These are phyloP conservation scores for Verticillium zaregamsianum DNA, from an alignment of 2,329 filamentous ascomycete species.

Conservation along the genomic window DNA sequence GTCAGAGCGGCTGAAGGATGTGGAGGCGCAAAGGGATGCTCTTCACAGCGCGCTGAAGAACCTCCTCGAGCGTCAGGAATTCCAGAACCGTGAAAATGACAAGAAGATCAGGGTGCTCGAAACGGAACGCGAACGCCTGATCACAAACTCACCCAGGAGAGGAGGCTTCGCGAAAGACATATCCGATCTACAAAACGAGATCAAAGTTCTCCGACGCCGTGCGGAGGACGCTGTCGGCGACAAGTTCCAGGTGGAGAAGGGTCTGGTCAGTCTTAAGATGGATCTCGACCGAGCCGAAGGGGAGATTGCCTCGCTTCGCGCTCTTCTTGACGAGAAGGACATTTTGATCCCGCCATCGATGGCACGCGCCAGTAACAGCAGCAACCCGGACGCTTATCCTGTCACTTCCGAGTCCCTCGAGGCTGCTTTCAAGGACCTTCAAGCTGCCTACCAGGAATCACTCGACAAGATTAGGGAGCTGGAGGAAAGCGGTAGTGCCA, in stretches of 20 bases:
- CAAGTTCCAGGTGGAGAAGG: constrained; percentile 95
- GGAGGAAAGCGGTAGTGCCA: constrained; percentile 41
- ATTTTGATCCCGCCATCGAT: constrained; percentile 63
- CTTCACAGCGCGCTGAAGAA: constrained; percentile 83
- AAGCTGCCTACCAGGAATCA: constrained; percentile 64
- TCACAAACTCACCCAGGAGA: constrained; percentile 65
- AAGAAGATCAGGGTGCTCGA: constrained; percentile 78
- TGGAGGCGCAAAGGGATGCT: constrained; percentile 90
- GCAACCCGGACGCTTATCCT: constrained; percentile 17
- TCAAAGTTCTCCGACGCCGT: constrained; percentile 76
- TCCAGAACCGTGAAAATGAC: constrained; percentile 76
- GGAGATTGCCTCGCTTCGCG: constrained; percentile 80
- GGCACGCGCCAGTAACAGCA: constrained; percentile 4
- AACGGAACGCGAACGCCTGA: constrained; percentile 69
- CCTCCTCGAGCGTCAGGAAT: constrained; percentile 78
- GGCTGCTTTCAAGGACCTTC: constrained; percentile 70
- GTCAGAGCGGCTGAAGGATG: constrained; percentile 80
- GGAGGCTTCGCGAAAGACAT: constrained; percentile 84
- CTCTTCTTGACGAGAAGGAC: constrained; percentile 76
- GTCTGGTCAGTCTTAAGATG: constrained; percentile 85
- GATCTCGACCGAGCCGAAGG: constrained; percentile 93
- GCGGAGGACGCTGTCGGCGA: constrained; percentile 93
- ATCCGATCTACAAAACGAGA: constrained; percentile 72
- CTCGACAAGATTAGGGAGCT: constrained; percentile 63
- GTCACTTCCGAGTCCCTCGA: constrained; percentile 67